Evolutionary conservation across 2,329 filamentous ascomycete genomes (phyloP).

Genomic region (Verticillium alfalfae): DNA sequence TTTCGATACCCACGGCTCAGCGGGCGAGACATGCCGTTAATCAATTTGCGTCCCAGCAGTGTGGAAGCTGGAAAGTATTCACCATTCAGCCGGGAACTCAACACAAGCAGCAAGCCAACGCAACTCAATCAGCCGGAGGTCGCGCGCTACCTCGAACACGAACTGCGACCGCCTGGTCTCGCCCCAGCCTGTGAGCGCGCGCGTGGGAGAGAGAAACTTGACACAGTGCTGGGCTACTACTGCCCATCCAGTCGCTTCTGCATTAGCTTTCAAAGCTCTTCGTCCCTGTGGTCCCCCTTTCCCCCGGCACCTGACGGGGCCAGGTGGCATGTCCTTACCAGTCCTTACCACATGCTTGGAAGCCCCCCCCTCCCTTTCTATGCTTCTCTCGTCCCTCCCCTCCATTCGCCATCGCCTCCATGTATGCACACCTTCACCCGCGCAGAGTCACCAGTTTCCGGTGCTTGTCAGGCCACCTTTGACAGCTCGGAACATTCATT

Average conservation of each 20-base stretch:
- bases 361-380: background rate
- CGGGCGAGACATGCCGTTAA: background rate
- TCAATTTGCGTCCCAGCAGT: background rate
- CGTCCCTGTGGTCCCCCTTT: background rate
- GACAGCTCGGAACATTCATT: background rate
- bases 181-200: background rate
- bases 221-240: background rate
- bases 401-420: background rate
- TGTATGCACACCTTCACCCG: background rate
- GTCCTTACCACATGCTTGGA: background rate
- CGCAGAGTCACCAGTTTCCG: too few relatives aligned
- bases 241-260: background rate
- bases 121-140: background rate
- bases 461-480: too few relatives aligned
- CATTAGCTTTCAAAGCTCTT: background rate
- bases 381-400: too few relatives aligned
- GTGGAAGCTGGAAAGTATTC: background rate
- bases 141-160: background rate
- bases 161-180: background rate
- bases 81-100: background rate
- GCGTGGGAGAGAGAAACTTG: background rate
- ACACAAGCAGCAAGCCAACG: background rate
- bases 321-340: background rate
- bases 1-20: background rate
- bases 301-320: background rate